Evolutionary conservation across 768 basidiomycete species (phyloP).

Genomic region (Mycena venus): DNA sequence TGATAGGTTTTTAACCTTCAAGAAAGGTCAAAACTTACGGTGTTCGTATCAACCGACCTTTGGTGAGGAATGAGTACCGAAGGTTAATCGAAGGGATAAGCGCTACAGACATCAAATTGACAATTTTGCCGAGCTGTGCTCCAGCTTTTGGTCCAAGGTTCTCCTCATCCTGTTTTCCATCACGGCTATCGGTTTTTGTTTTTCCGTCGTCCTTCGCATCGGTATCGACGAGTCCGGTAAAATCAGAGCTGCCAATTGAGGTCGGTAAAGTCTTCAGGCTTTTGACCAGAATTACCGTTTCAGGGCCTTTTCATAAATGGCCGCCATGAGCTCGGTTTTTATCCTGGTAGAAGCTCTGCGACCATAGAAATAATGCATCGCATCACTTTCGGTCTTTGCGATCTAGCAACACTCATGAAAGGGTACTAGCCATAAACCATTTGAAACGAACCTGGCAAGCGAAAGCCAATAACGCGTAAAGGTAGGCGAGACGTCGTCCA

Average conservation of each 20-base stretch:
- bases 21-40: slow-evolving; percentile 44
- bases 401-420: slow-evolving; percentile 49
- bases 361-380: slow-evolving; percentile 83
- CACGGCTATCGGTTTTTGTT: background rate
- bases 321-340: slow-evolving; percentile 84
- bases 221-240: slow-evolving; percentile 75
- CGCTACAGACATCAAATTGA: slow-evolving; percentile 71
- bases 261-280: background rate
- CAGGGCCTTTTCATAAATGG: slow-evolving; percentile 92
- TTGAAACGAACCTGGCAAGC: slow-evolving; percentile 45
- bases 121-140: slow-evolving; percentile 90
- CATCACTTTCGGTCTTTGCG: slow-evolving; percentile 77
- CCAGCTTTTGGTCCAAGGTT: slow-evolving; percentile 72
- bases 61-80: background rate
- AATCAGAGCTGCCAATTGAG: slow-evolving; percentile 57
- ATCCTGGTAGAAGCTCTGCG: slow-evolving; percentile 80
- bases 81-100: background rate
- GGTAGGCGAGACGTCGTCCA: slow-evolving; percentile 72
- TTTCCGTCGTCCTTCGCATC: slow-evolving; percentile 49
- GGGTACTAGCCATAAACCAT: background rate
- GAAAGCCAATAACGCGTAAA: slow-evolving; percentile 87
- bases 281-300: slow-evolving; percentile 47
- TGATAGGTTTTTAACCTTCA: background rate
- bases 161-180: slow-evolving; percentile 27
- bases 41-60: slow-evolving; percentile 77